Base-by-base conservation (phyloP, 495 filamentous ascomycete species). In the Penicillium waksmanii region DNA sequence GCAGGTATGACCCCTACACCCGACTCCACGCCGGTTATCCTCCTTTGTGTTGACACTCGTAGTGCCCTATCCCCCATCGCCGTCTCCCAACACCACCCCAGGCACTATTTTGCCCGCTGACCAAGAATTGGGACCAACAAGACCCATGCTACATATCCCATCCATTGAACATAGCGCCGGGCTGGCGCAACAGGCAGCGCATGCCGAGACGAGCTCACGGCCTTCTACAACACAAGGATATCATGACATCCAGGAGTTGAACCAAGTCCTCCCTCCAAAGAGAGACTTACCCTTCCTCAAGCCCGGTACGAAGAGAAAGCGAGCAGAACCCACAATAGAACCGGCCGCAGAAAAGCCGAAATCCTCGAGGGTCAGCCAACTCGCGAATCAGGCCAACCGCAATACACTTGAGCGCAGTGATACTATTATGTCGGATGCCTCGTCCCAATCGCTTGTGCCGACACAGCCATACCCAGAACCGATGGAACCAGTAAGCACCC, bases 221-320 rank as follows among this genome's bases (percentile, higher is more conserved):
- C 62, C 64, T 5, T 57, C 62, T 3, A 61, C 69, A 9, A 42
- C 63, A 11, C 61, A 61, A 23, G 56, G 58, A 12, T 68, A 53
- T 31, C 66, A 73, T 36, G 67, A 71, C 17, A 27, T 53, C 18
- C 61, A 74, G 44, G 51, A 64, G 18, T 64, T 80, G 0, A 68
- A 76, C 43, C 67, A 76, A 34, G 68, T 75, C 57, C 64, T 81
- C 8, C 80, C 80, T 18, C 80, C 80, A n/a, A 78, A 70, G 53
- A 60, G 80, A 43, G 68, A 72, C 11, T 68, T 83, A 1, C 80
- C 80, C 4, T 82, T 81, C 53, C 42, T 66, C 17, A 73, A 68
- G 38, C 61, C 60, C 25, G 66, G 53, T 25, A 17, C 52, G 23
- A 72, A 76, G 49, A 63, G 60, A 48, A 10, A 59, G 1, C 57